A percentile compares a stretch with the other conserved stretches of the same genome.
phyloP scores from a whole-genome alignment of 2,329 filamentous ascomycete genomes.

The Capronia epimyces region DNA sequence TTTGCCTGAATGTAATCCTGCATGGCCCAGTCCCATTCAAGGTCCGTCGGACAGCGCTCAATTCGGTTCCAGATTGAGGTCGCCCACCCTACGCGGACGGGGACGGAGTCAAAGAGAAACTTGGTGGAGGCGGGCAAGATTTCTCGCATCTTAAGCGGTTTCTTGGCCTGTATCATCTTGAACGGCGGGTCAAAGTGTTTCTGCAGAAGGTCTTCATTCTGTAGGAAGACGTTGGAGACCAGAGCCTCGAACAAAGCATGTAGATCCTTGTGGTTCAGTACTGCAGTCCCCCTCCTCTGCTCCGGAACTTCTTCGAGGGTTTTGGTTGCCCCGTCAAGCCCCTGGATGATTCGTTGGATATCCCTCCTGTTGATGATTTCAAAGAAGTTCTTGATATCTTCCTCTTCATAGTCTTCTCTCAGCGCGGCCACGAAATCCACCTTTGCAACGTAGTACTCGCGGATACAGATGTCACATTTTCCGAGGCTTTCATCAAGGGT shows the following conservation, averaged over 20 bases:
- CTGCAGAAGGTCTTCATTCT: constrained; percentile 48
- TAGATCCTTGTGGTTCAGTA: constrained; percentile 57
- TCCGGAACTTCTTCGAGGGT: constrained; percentile 50
- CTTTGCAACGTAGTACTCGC: constrained; percentile 67
- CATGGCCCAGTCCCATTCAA: constrained; percentile 84
- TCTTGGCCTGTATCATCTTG: constrained; percentile 69
- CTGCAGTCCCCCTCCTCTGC: constrained; percentile 46
- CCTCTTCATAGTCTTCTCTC: constrained; percentile 50
- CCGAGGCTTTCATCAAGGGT: constrained; percentile 56
- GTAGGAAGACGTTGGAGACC: constrained; percentile 74
- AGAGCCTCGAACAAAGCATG: constrained; percentile 82
- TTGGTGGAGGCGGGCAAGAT: constrained; percentile 75
- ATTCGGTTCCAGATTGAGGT: constrained; percentile 62
- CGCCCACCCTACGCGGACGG: constrained; percentile 62
- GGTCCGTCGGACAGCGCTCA: constrained; percentile 57
- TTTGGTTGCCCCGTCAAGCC: constrained; percentile 52
- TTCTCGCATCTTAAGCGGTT: constrained; percentile 67
- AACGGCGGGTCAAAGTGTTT: constrained; percentile 77
- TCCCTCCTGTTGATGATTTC: constrained; percentile 57
- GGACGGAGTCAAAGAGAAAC: constrained; percentile 74
- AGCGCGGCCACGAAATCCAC: constrained; percentile 58
- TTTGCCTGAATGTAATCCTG: constrained; percentile 64
- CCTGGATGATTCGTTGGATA: constrained; percentile 56
- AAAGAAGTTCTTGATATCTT: constrained; percentile 48
- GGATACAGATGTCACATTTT: constrained; percentile 64